Base-by-base conservation (phyloP, 176 grass and related monocot species). In the Olyra latifolia region DNA sequence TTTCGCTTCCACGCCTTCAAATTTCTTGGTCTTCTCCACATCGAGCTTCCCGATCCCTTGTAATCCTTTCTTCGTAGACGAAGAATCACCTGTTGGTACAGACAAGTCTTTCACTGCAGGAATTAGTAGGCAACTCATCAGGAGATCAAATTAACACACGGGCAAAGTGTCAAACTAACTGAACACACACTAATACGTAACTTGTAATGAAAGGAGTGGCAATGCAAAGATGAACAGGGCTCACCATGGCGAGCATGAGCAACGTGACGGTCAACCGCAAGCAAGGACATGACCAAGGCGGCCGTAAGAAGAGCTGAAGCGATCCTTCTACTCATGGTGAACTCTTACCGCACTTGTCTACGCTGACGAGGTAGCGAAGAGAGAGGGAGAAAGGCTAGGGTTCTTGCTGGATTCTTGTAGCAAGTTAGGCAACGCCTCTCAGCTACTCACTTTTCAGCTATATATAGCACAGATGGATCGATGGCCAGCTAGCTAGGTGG, bases 161-260 rank as follows among this genome's bases (percentile, higher is more conserved):
- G 9, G n/a, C 6, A 35, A 57, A 67, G 32, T 35, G 32, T 4
- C 32, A 35, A 35, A 35, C 32, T 35, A 23, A 40, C 19, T 43
- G 63, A 45, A 41, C 32, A 66, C 15, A 55, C 74, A 48, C 17
- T 23, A 84, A 23, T 3, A 23, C n/a, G 4, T 70, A 35, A 35
- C 32, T 35, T 35, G 4, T 4, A 66, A 10, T 69, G 10, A 23
- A 1, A 9, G 56, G 4, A 44, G 6, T 5, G 16, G 6, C 0
- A 27, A 29, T 10, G n/a, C 49, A 40, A 48, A 48, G 20, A 73
- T 35, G 29, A 49, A 39, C 0, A 2, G 10, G 28, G 57, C 77
- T 81, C 47, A 85, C 87, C 8, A 0, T 42, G 87, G 56, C 82
- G 82, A 64, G 82, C 87, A 48, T 70, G 71, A 23, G 56, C 87